Conservation (phyloP, 306 rosid genomes). For the Sicyos baderoa region DNA sequence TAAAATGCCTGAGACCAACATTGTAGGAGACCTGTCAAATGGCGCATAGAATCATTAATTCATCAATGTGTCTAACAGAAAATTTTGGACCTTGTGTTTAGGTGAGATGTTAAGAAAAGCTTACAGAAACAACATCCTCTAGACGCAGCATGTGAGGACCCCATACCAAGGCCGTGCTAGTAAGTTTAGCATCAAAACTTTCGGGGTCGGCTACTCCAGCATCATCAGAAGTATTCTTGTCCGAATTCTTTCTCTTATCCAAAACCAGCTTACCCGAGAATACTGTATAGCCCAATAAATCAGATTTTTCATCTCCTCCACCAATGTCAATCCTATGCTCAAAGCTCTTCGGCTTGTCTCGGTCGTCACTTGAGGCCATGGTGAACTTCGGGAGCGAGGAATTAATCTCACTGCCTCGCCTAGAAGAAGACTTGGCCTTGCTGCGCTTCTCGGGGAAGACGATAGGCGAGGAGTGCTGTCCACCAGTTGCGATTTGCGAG, state of each 20-base stretch:
- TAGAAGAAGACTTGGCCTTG: constrained; percentile 47
- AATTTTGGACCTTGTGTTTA: constrained; percentile 21
- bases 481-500: constrained; percentile 77
- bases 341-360: constrained; percentile 41
- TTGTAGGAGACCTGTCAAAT: constrained; percentile 77
- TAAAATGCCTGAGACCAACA: constrained; percentile 89
- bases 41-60: constrained; percentile 22
- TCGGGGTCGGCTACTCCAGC: constrained; percentile 35
- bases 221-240: constrained; percentile 31
- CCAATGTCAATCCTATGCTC: constrained; percentile 79
- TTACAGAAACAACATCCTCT: constrained; percentile 80
- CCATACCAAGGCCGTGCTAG: constrained; percentile 81
- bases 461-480: constrained; percentile 78
- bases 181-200: constrained; percentile 71
- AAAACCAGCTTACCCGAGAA: constrained; percentile 65
- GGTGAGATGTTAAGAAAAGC: constrained; percentile 27
- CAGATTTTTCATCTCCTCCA: constrained; percentile 84
- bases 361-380: constrained; percentile 33
- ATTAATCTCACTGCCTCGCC: constrained; percentile 34
- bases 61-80: constrained; percentile 17
- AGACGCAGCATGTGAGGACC: constrained; percentile 66
- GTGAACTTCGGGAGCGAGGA: constrained; percentile 25
- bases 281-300: constrained; percentile 73
- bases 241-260: constrained; percentile 53
- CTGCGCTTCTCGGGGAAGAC: constrained; percentile 91